Evolutionary conservation across 371 early-diverging fungal genomes (phyloP), one percentile per base, ranked within the genome.

Genomic region (Mucor sp.): DNA sequence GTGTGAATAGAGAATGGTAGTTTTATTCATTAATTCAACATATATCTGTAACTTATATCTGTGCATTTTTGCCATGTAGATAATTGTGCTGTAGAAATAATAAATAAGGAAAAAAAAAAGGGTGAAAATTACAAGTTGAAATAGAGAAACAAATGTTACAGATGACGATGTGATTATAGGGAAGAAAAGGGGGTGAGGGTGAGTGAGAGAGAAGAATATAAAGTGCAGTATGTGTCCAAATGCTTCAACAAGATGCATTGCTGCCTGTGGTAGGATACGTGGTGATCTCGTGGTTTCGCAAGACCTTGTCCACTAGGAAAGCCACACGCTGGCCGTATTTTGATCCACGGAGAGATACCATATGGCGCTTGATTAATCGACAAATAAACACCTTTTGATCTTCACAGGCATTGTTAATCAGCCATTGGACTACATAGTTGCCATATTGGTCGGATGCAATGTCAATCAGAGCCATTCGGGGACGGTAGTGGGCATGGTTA

Each of bases 371-470:
- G 60, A 92, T 86, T 33, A 90, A 70, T 0, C 87, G 84, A 41
- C 87, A 87, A 65, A 88, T 86, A 19, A 71, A 74, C 63, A 90
- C 83, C 17, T 89, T 84, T 61, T 89, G 90, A 30, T 81, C 74
- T 4, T 83, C 78, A 23, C 82, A 84, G n/a, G 89, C 87, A 60
- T 89, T 79, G 32, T 82, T 67, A 25, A 67, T 67, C 2, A 62
- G 39, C 68, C 91, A 88, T 75, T 93, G 93, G 59, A 91, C 87
- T 53, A 93, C 91, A 66, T 93, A 99, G 86, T 99, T 99, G 47
- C 89, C 93, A 70, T 88, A 91, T 72, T 93, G 93, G 66, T 93
- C 87, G 3, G 87, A 82, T 2, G 87, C 87, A 69, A 87, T 83
- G 50, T 87, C 85, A 39, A 87, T 80, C 41, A 87, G 27, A 3